Evolutionary conservation across 768 basidiomycete genomes (phyloP), one percentile per base, ranked within the genome.

Genomic region (Terana coerulea): DNA sequence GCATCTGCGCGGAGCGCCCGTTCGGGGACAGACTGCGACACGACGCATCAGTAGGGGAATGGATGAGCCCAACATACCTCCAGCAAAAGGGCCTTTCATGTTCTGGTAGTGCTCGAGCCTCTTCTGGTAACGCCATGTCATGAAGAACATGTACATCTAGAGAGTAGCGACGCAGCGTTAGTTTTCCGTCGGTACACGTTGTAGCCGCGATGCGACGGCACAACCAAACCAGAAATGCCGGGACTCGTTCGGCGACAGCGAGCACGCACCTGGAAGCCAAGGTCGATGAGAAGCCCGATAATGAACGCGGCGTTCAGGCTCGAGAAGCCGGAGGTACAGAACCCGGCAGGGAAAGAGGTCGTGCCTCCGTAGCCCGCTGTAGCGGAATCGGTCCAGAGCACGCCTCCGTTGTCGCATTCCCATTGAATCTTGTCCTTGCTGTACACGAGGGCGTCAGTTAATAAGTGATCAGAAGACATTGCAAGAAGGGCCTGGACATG

Each of bases 131-230:
- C 85, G 75, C 86, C 85, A 90, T 61, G 73, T 74, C 67, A 87
- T 69, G 74, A 88, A 86, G 67, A 77, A 80, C 83, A 88, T 84
- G 74, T 88, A 88, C 45, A 84, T 61, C 86, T 87, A 48, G 28
- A 54, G 25, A 45, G 30, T 17, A 39, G 34, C 33, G 25, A 22
- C 24, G 39, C 25, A 39, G 17, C 12, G 21, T 53, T 35, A 46
- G 45, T 31, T 39, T 39, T 43, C 36, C 63, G 66, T 61, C 61
- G 63, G 57, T 57, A 53, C 53, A 54, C 53, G 53, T 34, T 47
- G 43, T 28, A 56, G 59, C 26, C 54, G 48, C 58, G 61, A 52
- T 57, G 52, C 49, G 35, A 41, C 30, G 29, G 45, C 45, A 46
- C 25, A 21, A 21, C 45, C 30, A 17, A 5, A 6, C 6, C 42